phyloP scores from a whole-genome alignment of 2,329 filamentous ascomycete genomes.

The Cladosporium cucumerinum region DNA sequence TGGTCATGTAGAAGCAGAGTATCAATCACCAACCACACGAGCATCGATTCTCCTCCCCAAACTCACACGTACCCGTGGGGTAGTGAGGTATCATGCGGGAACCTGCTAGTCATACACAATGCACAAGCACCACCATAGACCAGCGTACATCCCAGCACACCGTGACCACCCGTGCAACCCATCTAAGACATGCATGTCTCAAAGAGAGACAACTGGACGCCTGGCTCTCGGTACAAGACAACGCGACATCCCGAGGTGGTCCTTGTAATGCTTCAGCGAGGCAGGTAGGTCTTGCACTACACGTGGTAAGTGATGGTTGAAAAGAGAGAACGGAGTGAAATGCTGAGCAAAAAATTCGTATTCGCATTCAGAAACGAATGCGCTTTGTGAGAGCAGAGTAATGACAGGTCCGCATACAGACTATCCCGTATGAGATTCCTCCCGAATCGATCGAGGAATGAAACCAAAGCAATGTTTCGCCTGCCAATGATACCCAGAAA shows the following conservation, averaged over 20 bases:
- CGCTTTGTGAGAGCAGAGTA: not conserved
- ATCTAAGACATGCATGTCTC: slow-evolving; percentile 10
- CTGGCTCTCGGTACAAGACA: not conserved
- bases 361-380: not conserved
- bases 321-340: not conserved
- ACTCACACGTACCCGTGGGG: no score
- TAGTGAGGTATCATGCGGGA: no score
- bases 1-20: no score
- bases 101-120: no score
- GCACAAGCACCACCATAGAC: not conserved
- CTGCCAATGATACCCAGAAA: not conserved
- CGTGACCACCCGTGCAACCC: not conserved
- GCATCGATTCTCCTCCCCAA: no score
- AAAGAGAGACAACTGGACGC: not conserved
- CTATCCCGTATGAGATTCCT: no score
- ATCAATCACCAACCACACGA: no score
- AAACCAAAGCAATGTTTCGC: not conserved
- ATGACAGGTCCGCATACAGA: not conserved
- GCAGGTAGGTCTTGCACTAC: not conserved
- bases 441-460: not conserved
- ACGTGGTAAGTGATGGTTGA: not conserved
- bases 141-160: not conserved
- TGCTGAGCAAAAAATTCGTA: not conserved
- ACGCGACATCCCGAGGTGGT: not conserved
- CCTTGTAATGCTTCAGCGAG: not conserved